phyloP scores from a whole-genome alignment of 176 grass and related monocot species.

The Chrysopogon serrulatus region DNA sequence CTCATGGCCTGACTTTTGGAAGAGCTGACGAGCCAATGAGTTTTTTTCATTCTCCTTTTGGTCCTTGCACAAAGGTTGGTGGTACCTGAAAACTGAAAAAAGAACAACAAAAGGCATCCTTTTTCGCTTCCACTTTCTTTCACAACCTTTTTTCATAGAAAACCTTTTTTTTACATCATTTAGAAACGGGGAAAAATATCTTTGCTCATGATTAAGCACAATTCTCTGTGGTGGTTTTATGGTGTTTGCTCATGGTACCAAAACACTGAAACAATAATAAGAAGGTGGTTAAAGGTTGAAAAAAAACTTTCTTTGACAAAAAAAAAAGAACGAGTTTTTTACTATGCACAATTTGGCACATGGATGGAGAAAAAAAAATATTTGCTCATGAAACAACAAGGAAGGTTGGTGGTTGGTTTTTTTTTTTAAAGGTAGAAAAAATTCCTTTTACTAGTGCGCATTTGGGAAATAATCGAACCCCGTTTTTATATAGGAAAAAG shows the following conservation, averaged over 20 bases:
- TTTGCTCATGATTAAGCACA: not conserved
- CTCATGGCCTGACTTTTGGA: not conserved
- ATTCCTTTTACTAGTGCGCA: no score
- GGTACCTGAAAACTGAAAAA: not conserved
- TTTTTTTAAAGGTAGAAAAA: no score
- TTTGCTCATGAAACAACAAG: no score
- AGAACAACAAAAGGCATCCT: not conserved
- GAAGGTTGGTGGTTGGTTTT: no score
- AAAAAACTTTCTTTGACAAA: no score
- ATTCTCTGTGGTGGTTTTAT: not conserved
- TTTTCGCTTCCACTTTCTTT: not conserved
- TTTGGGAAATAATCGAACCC: no score
- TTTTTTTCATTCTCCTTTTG: slow-evolving; percentile 10
- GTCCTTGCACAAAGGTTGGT: not conserved
- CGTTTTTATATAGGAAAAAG: no score
- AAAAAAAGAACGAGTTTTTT: no score
- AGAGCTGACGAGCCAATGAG: not conserved
- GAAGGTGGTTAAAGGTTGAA: not conserved
- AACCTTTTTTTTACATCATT: not conserved
- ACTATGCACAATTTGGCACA: no score
- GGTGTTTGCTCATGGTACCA: not conserved
- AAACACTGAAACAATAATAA: not conserved
- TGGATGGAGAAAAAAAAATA: no score
- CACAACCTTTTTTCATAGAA: not conserved
- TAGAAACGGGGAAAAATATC: no score